Base-by-base conservation (phyloP, 768 basidiomycete species). In the Postia placenta region DNA sequence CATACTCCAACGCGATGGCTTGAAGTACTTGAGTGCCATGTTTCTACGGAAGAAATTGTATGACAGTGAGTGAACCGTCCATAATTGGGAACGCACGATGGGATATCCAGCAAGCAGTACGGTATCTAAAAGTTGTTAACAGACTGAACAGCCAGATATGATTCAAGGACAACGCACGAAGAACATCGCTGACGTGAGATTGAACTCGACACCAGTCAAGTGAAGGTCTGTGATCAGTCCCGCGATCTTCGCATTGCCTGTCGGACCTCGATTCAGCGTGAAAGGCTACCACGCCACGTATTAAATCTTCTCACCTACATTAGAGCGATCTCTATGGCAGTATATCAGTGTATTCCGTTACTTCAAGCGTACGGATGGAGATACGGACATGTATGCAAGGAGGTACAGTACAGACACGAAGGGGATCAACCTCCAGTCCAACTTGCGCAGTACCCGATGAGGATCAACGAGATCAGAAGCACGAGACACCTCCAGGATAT, bases 201-300 rank as follows among this genome's bases (percentile, higher is more conserved):
- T 51, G 39, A 46, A 51, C 20, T 51, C 45, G 5, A 51, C 26
- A 14, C 50, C 50, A 7, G 50, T 51, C 17, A 51, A 28, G 14
- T 40, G 36, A 3, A 51, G 28, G 33, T 46, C 50, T 9, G 45
- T 41, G 5, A 45, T 35, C 15, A 51, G 20, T 11, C 50, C 50
- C 5, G 50, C 50, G 25, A 51, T 40, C 38, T 51, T 51, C 15
- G 50, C 50, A 23, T 51, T 51, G 5, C 50, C 50, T 51, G 27
- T 17, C 14, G 14, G 20, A 6, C 11, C 27, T 11, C 11, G 26
- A n/a, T n/a, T 37, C 37, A 12, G 36, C 20, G 20, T 24, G 1
- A 11, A 2, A 15, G 3, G 4, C 11, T 11, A 11, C 11, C 17
- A 22, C 12, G 26, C 9, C 25, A 23, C 22, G 19, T 12, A 17